Evolutionary conservation across 768 basidiomycete species (phyloP), one percentile per base, ranked within the genome.

Genomic region (Pisolithus microcarpus): DNA sequence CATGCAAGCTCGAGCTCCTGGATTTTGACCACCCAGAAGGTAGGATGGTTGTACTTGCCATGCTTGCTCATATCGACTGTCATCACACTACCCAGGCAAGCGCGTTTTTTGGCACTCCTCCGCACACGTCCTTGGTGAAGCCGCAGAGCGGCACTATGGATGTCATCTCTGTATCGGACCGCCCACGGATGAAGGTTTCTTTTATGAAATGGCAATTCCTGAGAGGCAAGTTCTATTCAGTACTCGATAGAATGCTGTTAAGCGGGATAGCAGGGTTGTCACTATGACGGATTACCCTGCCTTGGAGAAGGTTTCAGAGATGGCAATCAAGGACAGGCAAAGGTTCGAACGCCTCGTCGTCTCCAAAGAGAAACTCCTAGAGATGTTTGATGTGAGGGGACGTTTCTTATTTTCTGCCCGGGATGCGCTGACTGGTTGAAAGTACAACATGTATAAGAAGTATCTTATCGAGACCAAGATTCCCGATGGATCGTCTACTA

Each of bases 81-180:
- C 10, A 23, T 16, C 26, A 23, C 36, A 1, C 23, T 23, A 26
- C 7, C 48, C 68, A 84, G 93, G 95, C 53, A 93, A 97, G 70
- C 87, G 85, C 60, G 96, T 99, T 7, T 99, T 98, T 75, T 99
- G 96, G 96, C 96, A 98, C 67, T 98, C 96, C 16, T 97, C 94
- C 23, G 96, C 96, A 0, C 96, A 98, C 70, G 92, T 98, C 51
- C 79, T 99, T 16, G 96, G 96, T 42, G 96, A 99, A 70, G 88
- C 95, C 49, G 82, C 92, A 38, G 96, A 99, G 70, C 80, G 88
- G 48, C 92, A 96, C 66, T 95, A 97, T 65, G 95, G 94, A 38
- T 96, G 93, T 66, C 93, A 96, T 73, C 77, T 99, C 13, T 96
- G 94, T 62, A 83, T 96, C 54, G 96, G 96, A 3, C 96, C 96